Percentiles rank a stretch among this genome's conserved stretches.
Conservation (phyloP, 2,329 filamentous ascomycete species). For the Sarocladium strictum region DNA sequence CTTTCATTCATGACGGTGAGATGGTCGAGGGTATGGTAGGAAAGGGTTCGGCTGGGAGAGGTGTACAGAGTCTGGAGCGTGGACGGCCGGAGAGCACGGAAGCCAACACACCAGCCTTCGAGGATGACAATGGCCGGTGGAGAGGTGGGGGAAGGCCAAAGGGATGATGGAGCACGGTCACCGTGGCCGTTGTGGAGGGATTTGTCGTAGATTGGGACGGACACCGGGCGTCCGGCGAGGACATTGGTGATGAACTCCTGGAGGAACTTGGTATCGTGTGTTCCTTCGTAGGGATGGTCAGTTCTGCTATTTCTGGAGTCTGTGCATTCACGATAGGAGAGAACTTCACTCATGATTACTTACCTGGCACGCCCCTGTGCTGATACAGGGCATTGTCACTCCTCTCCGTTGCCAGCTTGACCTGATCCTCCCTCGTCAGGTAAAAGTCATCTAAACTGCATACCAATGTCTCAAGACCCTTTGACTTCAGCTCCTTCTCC, state of each 20-base stretch:
- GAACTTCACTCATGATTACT: too few species aligned
- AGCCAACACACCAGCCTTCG: slow-evolving; percentile 89
- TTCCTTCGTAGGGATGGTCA: too few species aligned
- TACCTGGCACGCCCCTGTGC: slow-evolving; percentile 74
- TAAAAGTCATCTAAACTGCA: slow-evolving; percentile 90
- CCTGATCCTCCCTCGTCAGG: slow-evolving; percentile 64
- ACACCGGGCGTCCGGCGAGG: slow-evolving; percentile 44
- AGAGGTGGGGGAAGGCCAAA: slow-evolving; percentile 55
- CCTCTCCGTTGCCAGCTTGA: slow-evolving; percentile 56
- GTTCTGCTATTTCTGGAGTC: too few species aligned
- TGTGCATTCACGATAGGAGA: too few species aligned
- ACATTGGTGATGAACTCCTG: slow-evolving; percentile 54
- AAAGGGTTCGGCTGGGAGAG: slow-evolving; percentile 42
- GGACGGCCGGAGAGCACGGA: slow-evolving; percentile 54
- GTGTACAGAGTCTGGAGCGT: slow-evolving; percentile 47
- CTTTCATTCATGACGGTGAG: slow-evolving; percentile 44
- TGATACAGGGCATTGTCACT: slow-evolving; percentile 71
- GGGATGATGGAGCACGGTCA: slow-evolving; percentile 58
- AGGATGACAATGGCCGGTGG: slow-evolving; percentile 62
- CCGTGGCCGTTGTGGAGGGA: slow-evolving; percentile 69
- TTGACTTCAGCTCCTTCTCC: slow-evolving; percentile 45
- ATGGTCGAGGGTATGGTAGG: slow-evolving; percentile 41
- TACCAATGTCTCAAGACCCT: slow-evolving; percentile 59
- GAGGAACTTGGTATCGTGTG: slow-evolving; percentile 69
- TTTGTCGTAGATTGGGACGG: slow-evolving; percentile 77